Conservation (phyloP, 2,329 filamentous ascomycete species). For the Xylariaceae sp. region DNA sequence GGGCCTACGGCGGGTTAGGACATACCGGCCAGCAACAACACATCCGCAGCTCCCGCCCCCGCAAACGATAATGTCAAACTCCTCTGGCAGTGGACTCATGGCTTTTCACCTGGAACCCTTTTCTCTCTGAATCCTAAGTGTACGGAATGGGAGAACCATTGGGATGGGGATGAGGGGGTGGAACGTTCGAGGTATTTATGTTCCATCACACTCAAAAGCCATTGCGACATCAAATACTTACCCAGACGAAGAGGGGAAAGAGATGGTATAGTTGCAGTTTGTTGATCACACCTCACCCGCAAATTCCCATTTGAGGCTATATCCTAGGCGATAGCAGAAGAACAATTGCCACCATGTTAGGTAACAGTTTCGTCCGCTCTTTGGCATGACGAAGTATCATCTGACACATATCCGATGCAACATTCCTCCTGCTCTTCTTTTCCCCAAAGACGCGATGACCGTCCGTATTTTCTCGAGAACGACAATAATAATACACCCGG, state of each 20-base stretch:
- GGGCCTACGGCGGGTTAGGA: too few relatives aligned
- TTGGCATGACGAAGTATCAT: conserved; percentile 20
- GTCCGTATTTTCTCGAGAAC: too few relatives aligned
- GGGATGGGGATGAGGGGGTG: conserved; percentile 10
- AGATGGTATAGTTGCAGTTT: too few relatives aligned
- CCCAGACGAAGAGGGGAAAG: conserved; percentile 20
- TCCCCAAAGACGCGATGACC: too few relatives aligned
- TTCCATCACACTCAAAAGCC: conserved; percentile 11
- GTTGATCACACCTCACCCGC: conserved; percentile 9
- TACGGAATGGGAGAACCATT: conserved; percentile 20
- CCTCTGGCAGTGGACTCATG: conserved; percentile 55
- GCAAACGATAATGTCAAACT: conserved; percentile 76
- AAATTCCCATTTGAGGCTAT: conserved; percentile 12
- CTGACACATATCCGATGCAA: conserved; percentile 24
- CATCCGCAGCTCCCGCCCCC: conserved; percentile 65
- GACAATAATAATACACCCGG: too few relatives aligned
- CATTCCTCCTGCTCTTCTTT: conserved; percentile 17
- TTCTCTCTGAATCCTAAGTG: too few relatives aligned
- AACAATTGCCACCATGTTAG: conserved; percentile 15
- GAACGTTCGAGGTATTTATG: conserved; percentile 23
- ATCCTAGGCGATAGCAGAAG: conserved; percentile 4
- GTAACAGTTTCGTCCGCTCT: conserved; percentile 15
- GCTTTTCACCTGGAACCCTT: too few relatives aligned
- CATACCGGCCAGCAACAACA: conserved; percentile 52
- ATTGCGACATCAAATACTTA: conserved; percentile 21